Conservation (phyloP, 495 filamentous ascomycete genomes). For the Aspergillus asperescens region DNA sequence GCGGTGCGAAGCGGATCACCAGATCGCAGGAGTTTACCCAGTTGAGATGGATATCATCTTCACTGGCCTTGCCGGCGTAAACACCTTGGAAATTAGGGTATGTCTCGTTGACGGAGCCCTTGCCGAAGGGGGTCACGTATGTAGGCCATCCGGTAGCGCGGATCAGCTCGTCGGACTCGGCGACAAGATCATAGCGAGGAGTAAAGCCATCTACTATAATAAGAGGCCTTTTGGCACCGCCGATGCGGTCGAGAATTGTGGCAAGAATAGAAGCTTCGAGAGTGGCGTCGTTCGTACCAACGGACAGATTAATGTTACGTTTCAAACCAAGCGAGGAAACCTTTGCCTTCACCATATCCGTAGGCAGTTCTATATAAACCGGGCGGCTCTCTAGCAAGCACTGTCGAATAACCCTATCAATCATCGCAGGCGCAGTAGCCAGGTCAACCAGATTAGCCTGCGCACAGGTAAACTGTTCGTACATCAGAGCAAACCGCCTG, state of each 20-base stretch:
- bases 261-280: neutral
- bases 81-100: neutral
- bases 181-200: neutral
- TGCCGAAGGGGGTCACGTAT: neutral
- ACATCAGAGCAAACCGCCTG: constrained; percentile 8
- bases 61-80: neutral
- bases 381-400: constrained; percentile 5
- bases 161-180: neutral
- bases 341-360: neutral
- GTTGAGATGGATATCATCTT: neutral
- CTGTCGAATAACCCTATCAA: neutral
- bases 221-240: neutral
- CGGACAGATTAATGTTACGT: neutral
- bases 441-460: neutral
- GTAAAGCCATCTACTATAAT: neutral
- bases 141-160: neutral
- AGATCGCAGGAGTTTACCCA: neutral
- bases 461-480: neutral
- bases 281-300: neutral
- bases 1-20: neutral
- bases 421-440: neutral
- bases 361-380: constrained; percentile 16
- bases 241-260: neutral
- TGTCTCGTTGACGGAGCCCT: neutral
- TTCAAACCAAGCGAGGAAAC: neutral